These are phyloP conservation scores for Aspergillus hancockii DNA, from an alignment of 495 filamentous ascomycete genomes.

Conservation along the genomic window DNA sequence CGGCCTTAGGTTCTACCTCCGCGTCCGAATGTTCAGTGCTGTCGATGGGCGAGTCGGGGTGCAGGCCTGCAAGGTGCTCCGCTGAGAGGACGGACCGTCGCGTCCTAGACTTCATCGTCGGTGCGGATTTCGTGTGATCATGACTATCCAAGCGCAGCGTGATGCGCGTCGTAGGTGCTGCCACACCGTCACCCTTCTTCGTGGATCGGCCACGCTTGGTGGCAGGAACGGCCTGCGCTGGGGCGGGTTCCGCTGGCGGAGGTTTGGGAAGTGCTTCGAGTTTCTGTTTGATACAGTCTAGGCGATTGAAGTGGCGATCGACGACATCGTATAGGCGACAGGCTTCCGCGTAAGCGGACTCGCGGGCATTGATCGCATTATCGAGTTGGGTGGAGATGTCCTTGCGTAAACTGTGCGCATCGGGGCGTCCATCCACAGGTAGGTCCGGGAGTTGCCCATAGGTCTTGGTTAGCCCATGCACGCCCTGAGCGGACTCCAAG, in stretches of 20 bases:
- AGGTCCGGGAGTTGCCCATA: conserved; percentile 73
- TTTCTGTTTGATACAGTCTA: conserved; percentile 77
- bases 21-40: conserved; percentile 51
- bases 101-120: conserved; percentile 36
- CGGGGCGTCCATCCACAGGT: conserved; percentile 53
- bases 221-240: conserved; percentile 53
- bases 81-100: conserved; percentile 41
- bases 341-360: conserved; percentile 80
- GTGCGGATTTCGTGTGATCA: conserved; percentile 29
- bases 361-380: conserved; percentile 71
- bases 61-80: conserved; percentile 36
- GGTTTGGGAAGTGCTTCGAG: conserved; percentile 75
- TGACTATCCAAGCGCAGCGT: conserved; percentile 62
- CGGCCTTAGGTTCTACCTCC: conserved; percentile 29
- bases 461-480: conserved; percentile 70
- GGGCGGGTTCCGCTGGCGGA: conserved; percentile 67
- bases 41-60: conserved; percentile 46
- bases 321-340: conserved; percentile 76
- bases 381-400: conserved; percentile 74
- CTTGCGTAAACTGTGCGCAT: conserved; percentile 63
- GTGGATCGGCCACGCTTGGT: conserved; percentile 51
- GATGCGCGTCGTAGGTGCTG: conserved; percentile 54
- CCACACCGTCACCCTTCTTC: conserved; percentile 41
- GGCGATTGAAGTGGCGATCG: conserved; percentile 73
- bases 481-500: conserved; percentile 58